A percentile compares a stretch with the other conserved stretches of the same genome.
These are phyloP conservation scores for Calonectria pseudoreteaudii DNA, from an alignment of 2,329 filamentous ascomycete genomes.

Conservation along the genomic window DNA sequence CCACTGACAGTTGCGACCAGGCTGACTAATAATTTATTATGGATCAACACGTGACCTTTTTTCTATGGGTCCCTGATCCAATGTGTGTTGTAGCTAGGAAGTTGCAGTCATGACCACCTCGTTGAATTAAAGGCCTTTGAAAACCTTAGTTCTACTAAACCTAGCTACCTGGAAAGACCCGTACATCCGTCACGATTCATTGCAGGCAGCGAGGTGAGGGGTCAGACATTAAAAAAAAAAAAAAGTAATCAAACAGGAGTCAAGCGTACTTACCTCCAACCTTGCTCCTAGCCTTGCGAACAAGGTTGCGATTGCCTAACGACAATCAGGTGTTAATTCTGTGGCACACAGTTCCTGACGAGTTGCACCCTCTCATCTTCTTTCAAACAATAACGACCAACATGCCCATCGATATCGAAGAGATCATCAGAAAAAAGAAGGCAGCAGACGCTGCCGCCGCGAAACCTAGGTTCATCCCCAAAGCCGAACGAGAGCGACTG, in stretches of 20 bases:
- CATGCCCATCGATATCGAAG: conserved; percentile 80
- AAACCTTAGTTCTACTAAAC: background rate
- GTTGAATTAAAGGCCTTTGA: background rate
- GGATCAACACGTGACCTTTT: background rate
- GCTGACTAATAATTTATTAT: background rate
- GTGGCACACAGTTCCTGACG: background rate
- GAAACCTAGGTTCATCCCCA: conserved; percentile 90
- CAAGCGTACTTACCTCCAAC: background rate
- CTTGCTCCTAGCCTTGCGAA: conserved; percentile 38
- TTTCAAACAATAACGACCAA: background rate
- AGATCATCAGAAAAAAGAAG: conserved; percentile 86
- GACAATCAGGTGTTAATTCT: conserved; percentile 17
- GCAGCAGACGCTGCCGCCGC: conserved; percentile 85
- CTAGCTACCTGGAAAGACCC: background rate
- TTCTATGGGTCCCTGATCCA: background rate
- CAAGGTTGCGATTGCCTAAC: conserved; percentile 13
- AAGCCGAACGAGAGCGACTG: conserved; percentile 82
- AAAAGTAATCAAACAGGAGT: background rate
- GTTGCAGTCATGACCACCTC: background rate
- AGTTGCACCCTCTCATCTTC: background rate
- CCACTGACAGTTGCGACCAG: conserved; percentile 37
- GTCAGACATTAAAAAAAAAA: too few relatives aligned
- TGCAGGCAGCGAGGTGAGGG: background rate
- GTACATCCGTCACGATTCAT: background rate
- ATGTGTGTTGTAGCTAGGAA: background rate